These are phyloP conservation scores for Conidiobolus incongruus DNA, from an alignment of 371 early-diverging fungal species.

Conservation along the genomic window DNA sequence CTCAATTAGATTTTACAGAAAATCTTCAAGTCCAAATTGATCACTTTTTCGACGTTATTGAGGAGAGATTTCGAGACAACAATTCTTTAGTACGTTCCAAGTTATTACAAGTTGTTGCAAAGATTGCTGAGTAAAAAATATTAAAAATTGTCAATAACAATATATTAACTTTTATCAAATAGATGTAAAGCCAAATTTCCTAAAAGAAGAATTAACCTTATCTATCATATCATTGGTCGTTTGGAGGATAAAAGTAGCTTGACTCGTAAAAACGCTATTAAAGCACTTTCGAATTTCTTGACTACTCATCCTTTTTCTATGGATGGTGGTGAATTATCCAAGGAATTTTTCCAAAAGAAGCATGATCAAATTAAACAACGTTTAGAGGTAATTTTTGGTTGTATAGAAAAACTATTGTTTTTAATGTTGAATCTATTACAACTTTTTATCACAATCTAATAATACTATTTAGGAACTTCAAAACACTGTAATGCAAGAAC, in stretches of 20 bases:
- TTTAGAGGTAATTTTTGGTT: constrained; percentile 37
- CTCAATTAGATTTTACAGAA: constrained; percentile 31
- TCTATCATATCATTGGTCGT: constrained; percentile 43
- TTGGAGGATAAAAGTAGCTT: constrained; percentile 74
- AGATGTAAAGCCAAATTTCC: constrained; percentile 37
- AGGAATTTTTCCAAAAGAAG: constrained; percentile 34
- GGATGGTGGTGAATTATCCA: constrained; percentile 60
- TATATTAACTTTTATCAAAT: constrained; percentile 4
- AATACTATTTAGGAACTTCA: too few species aligned
- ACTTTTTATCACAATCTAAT: too few species aligned
- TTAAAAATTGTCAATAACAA: background rate
- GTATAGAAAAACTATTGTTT: too few species aligned
- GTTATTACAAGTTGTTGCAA: constrained; percentile 64
- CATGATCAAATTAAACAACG: constrained; percentile 30
- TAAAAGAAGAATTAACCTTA: constrained; percentile 49
- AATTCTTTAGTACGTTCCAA: constrained; percentile 61
- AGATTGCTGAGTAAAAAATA: constrained; percentile 60
- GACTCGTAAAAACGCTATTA: constrained; percentile 76
- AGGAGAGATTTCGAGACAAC: constrained; percentile 74
- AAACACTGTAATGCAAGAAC: too few species aligned
- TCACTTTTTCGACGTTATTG: constrained; percentile 61
- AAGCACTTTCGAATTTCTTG: constrained; percentile 47
- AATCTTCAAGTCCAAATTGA: constrained; percentile 30
- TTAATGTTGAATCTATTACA: too few species aligned
- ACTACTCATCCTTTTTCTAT: constrained; percentile 72